Evolutionary conservation across 148 eudicot genomes (phyloP), one percentile per base, ranked within the genome.

Genomic region (Amaranthus cruentus): DNA sequence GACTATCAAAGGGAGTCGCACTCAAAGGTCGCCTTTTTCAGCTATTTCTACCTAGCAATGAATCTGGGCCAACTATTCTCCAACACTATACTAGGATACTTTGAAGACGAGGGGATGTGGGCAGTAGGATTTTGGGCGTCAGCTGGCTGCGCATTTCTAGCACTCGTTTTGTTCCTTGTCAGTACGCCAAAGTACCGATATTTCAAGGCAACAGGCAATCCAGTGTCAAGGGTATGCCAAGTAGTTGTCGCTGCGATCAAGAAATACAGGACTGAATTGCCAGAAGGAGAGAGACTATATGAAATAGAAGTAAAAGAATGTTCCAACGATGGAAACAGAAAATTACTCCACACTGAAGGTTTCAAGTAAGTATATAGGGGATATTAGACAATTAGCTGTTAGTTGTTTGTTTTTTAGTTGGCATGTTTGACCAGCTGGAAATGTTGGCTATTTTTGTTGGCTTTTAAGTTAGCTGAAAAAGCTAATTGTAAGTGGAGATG

Each of bases 61-160:
- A 93, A 93, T 81, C 77, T 93, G 44, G 98, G 98, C 14, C 78
- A 84, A 6, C 90, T 93, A 43, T 88, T 93, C 66, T 90, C 98
- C 66, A 89, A 93, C 82, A 90, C 98, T 42, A 52, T 93, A 77
- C 69, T 93, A 21, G 87, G 86, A 3, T 93, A 82, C 53, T 90
- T 88, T 55, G 98, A 93, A 71, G 92, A 93, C 66, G 87, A 83
- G 55, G 98, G 98, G 56, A 74, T 86, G 78, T 93, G 98, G 98
- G 87, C 90, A n/a, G 81, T 93, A 0, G 98, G 94, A 6, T 89
- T 89, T 77, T 86, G 89, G 94, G 86, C 83, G 11, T 89, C 91
- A 2, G 67, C 86, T 12, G 94, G 76, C 5, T 84, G 88, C 7
- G 91, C 89, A 21, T 42, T 75, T 28, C 28, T 77, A 4, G 91